phyloP scores from a whole-genome alignment of 352 stramenopile genomes.

The Salisapilia sapeloensis region DNA sequence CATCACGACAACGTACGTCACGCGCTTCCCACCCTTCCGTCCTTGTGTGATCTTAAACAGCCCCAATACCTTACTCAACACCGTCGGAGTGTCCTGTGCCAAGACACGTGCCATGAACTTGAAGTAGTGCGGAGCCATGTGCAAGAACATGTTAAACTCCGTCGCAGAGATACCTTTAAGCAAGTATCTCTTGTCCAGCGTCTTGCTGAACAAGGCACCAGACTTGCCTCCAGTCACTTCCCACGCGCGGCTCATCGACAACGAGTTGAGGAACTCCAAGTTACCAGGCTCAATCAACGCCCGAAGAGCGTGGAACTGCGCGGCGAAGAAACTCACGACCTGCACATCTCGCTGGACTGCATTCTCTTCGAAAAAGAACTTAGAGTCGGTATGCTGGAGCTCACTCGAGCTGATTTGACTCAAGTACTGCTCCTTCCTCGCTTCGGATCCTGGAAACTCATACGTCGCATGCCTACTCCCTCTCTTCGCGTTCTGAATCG shows the following conservation, averaged over 20 bases:
- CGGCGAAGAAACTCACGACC: constrained; percentile 64
- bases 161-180: constrained; percentile 74
- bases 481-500: constrained; percentile 2
- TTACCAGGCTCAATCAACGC: constrained; percentile 49
- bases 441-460: constrained; percentile 9
- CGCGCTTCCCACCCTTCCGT: constrained; percentile 43
- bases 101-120: constrained; percentile 64
- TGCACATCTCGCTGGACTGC: constrained; percentile 36
- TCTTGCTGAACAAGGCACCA: constrained; percentile 74
- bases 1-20: constrained; percentile 76
- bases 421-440: constrained; percentile 38
- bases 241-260: constrained; percentile 59
- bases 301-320: constrained; percentile 68
- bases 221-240: constrained; percentile 72
- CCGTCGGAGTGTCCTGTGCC: constrained; percentile 28
- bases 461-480: constrained; percentile 2
- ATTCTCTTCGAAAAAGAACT: constrained; percentile 40
- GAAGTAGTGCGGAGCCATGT: constrained; percentile 80
- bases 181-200: constrained; percentile 70
- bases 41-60: constrained; percentile 63
- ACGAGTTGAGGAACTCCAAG: constrained; percentile 63
- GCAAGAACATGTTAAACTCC: constrained; percentile 83
- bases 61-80: constrained; percentile 77
- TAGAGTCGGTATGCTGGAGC: constrained; percentile 65
- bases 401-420: constrained; percentile 44